Conservation (phyloP, 208 protist genomes). For the Leishmania guyanensis region DNA sequence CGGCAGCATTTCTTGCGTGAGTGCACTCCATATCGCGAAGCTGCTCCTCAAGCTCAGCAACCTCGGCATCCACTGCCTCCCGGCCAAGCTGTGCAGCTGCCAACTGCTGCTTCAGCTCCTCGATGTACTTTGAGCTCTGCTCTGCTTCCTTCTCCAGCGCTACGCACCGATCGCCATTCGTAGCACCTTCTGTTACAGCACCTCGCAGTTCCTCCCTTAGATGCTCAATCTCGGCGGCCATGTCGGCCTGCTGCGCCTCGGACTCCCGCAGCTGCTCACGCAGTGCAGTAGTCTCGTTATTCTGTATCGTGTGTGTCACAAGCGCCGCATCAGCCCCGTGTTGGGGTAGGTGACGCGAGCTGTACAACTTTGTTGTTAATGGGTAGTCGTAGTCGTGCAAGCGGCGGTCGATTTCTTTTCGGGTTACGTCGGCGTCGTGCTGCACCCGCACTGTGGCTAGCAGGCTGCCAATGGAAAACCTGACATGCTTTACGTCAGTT, state of each 20-base stretch:
- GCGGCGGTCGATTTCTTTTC: background rate
- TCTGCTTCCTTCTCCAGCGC: background rate
- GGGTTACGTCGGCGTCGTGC: background rate
- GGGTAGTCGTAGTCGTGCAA: background rate
- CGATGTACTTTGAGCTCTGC: background rate
- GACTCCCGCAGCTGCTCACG: conserved; percentile 23
- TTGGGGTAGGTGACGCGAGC: background rate
- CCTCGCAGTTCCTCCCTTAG: background rate
- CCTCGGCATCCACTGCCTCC: too few relatives aligned
- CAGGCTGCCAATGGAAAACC: background rate
- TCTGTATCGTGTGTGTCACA: background rate
- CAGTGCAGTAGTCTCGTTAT: background rate
- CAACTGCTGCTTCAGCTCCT: background rate
- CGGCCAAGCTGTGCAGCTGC: background rate
- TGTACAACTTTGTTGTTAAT: background rate
- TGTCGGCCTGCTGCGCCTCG: too few relatives aligned
- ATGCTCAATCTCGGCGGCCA: background rate
- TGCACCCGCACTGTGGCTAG: background rate
- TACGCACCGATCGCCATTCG: background rate
- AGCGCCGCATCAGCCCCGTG: background rate
- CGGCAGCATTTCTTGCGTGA: too few relatives aligned
- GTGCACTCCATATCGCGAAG: too few relatives aligned
- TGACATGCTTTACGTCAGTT: background rate
- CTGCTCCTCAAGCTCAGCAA: too few relatives aligned
- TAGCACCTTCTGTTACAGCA: background rate